Conservation (phyloP, 2,329 filamentous ascomycete species). For the Sporothrix schenckii region DNA sequence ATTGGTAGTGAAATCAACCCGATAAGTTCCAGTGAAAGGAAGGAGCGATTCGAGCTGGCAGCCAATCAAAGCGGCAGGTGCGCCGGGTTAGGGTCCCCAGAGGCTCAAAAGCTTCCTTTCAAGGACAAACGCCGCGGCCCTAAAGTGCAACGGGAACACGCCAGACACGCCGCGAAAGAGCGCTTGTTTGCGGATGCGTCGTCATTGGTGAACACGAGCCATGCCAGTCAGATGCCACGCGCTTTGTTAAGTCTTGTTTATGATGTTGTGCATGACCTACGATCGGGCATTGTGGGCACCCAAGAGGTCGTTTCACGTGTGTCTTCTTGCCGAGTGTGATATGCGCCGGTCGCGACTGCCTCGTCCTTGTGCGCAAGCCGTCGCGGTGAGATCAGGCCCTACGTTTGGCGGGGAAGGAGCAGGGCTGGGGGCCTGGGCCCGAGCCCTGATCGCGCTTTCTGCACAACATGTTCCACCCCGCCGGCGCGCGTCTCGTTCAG, state of each 20-base stretch:
- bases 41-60: slow-evolving; percentile 28
- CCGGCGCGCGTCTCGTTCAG: slow-evolving; percentile 2
- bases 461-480: not conserved
- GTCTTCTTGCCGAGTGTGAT: not conserved
- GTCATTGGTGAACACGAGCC: slow-evolving; percentile 8
- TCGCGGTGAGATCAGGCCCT: slow-evolving; percentile 12
- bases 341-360: slow-evolving; percentile 17
- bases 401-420: slow-evolving; percentile 26
- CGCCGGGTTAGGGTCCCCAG: slow-evolving; percentile 27
- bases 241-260: slow-evolving; percentile 5
- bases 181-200: slow-evolving; percentile 12
- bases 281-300: slow-evolving; percentile 4
- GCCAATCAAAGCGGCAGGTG: slow-evolving; percentile 38
- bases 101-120: slow-evolving; percentile 27
- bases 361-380: not conserved
- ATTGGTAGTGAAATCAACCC: not conserved
- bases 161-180: not conserved
- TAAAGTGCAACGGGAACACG: slow-evolving; percentile 7
- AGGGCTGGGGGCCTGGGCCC: slow-evolving; percentile 10
- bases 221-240: not conserved
- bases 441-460: slow-evolving; percentile 25
- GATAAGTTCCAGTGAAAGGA: slow-evolving; percentile 24
- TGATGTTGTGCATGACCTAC: slow-evolving; percentile 15
- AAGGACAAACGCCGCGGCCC: not conserved
- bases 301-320: slow-evolving; percentile 19